These are phyloP conservation scores for Priceomyces castillae DNA, from an alignment of 805 yeast species.

Conservation along the genomic window DNA sequence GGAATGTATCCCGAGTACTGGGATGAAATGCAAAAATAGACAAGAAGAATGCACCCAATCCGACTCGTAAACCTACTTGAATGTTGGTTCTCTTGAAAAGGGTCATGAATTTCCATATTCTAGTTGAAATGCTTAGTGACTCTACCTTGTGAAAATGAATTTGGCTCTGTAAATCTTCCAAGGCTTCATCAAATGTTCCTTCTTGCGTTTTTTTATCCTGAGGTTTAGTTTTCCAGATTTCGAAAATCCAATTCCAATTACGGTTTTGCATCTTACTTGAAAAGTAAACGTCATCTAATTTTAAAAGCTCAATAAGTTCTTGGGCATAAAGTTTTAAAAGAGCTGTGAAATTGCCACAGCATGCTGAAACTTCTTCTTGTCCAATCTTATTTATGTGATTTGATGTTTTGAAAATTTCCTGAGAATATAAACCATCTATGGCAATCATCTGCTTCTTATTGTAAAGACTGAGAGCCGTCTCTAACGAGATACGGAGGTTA, in stretches of 20 bases:
- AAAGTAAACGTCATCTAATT: constrained; percentile 41
- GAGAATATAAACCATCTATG: constrained; percentile 55
- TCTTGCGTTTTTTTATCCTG: constrained; percentile 4
- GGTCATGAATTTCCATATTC: constrained; percentile 50
- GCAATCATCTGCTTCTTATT: constrained; percentile 56
- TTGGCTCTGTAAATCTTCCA: constrained; percentile 28
- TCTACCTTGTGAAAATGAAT: constrained; percentile 11
- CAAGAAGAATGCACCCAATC: constrained; percentile 67
- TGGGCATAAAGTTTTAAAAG: constrained; percentile 60
- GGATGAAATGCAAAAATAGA: constrained; percentile 68
- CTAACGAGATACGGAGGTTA: constrained; percentile 47
- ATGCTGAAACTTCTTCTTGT: constrained; percentile 79
- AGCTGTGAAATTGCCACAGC: constrained; percentile 76
- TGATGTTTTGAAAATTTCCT: constrained; percentile 45
- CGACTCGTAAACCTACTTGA: constrained; percentile 77
- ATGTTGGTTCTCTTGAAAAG: constrained; percentile 62
- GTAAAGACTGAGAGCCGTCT: constrained; percentile 53
- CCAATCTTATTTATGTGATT: constrained; percentile 45
- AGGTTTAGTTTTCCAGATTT: constrained; percentile 6
- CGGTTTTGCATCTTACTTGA: constrained; percentile 19
- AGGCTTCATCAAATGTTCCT: constrained; percentile 30
- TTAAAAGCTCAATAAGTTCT: constrained; percentile 52
- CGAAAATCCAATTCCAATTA: constrained; percentile 48
- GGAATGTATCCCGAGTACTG: constrained; percentile 50
- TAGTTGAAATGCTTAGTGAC: constrained; percentile 14